A percentile compares a stretch with the other conserved stretches of the same genome.
These are phyloP conservation scores for Scedosporium apiospermum DNA, from an alignment of 2,329 filamentous ascomycete genomes.

Conservation along the genomic window DNA sequence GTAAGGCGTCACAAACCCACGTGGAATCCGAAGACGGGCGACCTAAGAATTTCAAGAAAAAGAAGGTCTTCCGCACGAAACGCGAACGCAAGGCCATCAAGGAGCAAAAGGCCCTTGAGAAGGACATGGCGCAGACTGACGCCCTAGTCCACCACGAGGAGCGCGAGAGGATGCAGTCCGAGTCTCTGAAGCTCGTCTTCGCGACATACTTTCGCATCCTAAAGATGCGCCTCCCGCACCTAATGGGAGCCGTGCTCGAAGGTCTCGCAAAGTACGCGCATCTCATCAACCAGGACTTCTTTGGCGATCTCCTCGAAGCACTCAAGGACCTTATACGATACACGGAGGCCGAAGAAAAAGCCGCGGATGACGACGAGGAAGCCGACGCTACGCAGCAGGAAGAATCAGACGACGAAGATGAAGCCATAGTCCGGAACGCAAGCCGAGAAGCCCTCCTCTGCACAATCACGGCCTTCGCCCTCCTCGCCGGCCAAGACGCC, in stretches of 20 bases:
- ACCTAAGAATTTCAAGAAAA: slow-evolving; percentile 58
- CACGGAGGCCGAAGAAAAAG: slow-evolving; percentile 47
- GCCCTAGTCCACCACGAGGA: slow-evolving; percentile 88
- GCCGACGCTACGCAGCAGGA: slow-evolving; percentile 32
- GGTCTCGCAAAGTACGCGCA: slow-evolving; percentile 90
- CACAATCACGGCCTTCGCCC: slow-evolving; percentile 92
- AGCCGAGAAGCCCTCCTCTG: slow-evolving; percentile 85
- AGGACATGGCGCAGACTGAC: slow-evolving; percentile 89
- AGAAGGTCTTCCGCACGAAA: slow-evolving; percentile 84
- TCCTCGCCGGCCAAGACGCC: slow-evolving; percentile 87
- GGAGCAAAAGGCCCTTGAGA: slow-evolving; percentile 79
- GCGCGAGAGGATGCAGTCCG: slow-evolving; percentile 85
- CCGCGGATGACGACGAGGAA: slow-evolving; percentile 27
- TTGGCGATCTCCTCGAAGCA: slow-evolving; percentile 89
- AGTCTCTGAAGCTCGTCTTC: slow-evolving; percentile 93
- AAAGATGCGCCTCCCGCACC: slow-evolving; percentile 67
- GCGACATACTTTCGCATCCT: slow-evolving; percentile 90
- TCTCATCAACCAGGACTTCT: slow-evolving; percentile 98
- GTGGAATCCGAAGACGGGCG: slow-evolving; percentile 53
- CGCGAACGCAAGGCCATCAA: slow-evolving; percentile 71
- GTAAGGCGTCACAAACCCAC: slow-evolving; percentile 69
- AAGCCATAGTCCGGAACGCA: slow-evolving; percentile 52
- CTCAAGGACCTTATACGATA: slow-evolving; percentile 85
- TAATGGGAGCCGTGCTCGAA: slow-evolving; percentile 97
- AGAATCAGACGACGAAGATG: slow-evolving; percentile 35